A percentile compares a stretch with the other conserved stretches of the same genome.
Evolutionary conservation across 2,329 filamentous ascomycete species (phyloP).

Genomic region (Laburnicola sp.): DNA sequence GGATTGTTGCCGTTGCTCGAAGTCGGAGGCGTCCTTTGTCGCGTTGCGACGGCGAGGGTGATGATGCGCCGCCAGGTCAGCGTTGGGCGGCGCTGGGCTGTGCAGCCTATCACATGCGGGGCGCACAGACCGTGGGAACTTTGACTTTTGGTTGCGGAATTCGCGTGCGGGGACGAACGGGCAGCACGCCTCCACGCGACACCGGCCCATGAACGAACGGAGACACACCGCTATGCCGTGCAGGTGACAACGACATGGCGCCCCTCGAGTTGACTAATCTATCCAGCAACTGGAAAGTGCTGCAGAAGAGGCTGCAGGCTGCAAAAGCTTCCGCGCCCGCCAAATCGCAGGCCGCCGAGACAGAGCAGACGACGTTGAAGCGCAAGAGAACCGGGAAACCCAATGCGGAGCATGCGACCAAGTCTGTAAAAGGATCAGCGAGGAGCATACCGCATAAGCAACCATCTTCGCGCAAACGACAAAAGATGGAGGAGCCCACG

Average conservation of each 20-base stretch:
- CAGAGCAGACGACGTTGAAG: slow-evolving; percentile 35
- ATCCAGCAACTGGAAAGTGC: slow-evolving; percentile 74
- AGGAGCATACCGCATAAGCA: slow-evolving; percentile 23
- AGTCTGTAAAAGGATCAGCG: slow-evolving; percentile 41
- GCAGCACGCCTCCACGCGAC: slow-evolving; percentile 14
- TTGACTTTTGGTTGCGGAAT: slow-evolving; percentile 28
- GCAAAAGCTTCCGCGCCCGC: slow-evolving; percentile 37
- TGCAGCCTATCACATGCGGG: slow-evolving; percentile 17
- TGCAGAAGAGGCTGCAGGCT: slow-evolving; percentile 62
- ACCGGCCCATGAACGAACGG: slow-evolving; percentile 18
- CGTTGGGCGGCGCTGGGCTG: slow-evolving; percentile 19
- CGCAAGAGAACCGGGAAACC: slow-evolving; percentile 34
- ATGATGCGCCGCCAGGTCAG: slow-evolving; percentile 25
- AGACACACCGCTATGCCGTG: slow-evolving; percentile 30
- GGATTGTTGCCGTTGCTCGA: slow-evolving; percentile 37
- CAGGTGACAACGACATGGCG: slow-evolving; percentile 39
- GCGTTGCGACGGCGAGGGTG: slow-evolving; percentile 12
- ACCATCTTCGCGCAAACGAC: slow-evolving; percentile 34
- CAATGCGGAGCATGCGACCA: slow-evolving; percentile 26
- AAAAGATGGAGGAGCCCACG: slow-evolving; percentile 45
- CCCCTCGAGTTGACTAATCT: slow-evolving; percentile 48
- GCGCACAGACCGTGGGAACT: slow-evolving; percentile 13
- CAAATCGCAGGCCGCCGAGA: slow-evolving; percentile 29
- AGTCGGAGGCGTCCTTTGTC: slow-evolving; percentile 28
- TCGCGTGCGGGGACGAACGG: slow-evolving; percentile 1